Conservation (phyloP, 306 rosid genomes). For the Castanea mollissima region DNA sequence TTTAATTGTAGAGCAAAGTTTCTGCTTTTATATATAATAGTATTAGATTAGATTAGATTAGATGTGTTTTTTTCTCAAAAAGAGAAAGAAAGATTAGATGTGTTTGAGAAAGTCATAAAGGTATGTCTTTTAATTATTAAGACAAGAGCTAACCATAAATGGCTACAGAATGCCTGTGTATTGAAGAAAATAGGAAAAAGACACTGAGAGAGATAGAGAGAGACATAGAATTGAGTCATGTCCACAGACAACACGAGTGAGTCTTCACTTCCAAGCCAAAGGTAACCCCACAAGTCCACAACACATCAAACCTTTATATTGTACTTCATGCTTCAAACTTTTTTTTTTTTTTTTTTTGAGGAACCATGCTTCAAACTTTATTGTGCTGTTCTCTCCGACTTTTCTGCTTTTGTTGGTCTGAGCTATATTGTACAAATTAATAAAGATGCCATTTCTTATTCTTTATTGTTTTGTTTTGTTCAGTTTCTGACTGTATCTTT, state of each 20-base stretch:
- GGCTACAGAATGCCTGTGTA: no score
- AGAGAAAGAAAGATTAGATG: no score
- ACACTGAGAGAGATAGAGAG: not conserved
- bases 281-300: slow-evolving; percentile 10
- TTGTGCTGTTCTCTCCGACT: not conserved
- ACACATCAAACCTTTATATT: not conserved
- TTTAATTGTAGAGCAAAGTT: no score
- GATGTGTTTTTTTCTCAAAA: no score
- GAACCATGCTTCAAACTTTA: not conserved
- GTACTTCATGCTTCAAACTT: not conserved
- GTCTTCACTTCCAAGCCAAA: slow-evolving; percentile 26
- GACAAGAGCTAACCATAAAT: no score
- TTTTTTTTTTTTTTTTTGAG: no score
- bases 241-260: slow-evolving; percentile 11
- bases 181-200: not conserved
- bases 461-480: not conserved
- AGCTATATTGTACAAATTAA: not conserved
- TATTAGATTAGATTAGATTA: no score
- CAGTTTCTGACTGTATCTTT: not conserved
- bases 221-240: slow-evolving; percentile 15
- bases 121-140: no score
- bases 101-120: no score
- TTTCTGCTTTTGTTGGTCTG: not conserved
- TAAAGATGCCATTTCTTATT: not conserved
- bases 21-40: no score